Conservation (phyloP, 1,284 basidiomycete species). For the Exobasidium cylindrosporum region DNA sequence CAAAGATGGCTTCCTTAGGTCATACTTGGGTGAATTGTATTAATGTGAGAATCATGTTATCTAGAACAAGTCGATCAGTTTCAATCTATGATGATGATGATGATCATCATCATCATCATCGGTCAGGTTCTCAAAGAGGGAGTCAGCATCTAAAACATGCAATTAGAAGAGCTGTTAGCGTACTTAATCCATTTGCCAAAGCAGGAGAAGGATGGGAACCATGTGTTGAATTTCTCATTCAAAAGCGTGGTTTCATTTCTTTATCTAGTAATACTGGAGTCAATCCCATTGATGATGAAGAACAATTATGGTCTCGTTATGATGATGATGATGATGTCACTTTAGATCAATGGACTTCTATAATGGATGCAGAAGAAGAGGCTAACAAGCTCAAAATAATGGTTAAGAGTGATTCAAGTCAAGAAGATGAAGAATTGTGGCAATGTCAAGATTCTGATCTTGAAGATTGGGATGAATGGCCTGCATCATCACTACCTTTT, state of each 20-base stretch:
- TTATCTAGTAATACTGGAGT: background rate
- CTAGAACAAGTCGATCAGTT: background rate
- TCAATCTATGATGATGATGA: background rate
- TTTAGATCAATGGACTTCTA: background rate
- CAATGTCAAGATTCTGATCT: too few relatives aligned
- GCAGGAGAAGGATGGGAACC: background rate
- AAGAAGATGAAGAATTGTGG: too few relatives aligned
- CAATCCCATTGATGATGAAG: background rate
- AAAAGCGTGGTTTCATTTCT: background rate
- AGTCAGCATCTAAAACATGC: background rate
- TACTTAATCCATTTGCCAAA: background rate
- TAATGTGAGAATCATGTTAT: conserved; percentile 8
- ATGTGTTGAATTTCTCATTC: background rate
- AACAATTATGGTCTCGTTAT: background rate
- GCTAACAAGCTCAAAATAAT: too few relatives aligned
- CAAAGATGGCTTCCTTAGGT: conserved; percentile 9
- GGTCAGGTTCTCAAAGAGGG: too few relatives aligned
- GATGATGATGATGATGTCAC: background rate
- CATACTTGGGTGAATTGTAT: conserved; percentile 8
- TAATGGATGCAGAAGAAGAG: background rate
- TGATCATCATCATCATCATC: background rate
- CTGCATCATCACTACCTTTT: too few relatives aligned
- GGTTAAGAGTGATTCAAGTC: too few relatives aligned
- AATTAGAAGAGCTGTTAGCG: background rate
- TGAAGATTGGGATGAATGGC: too few relatives aligned